phyloP scores from a whole-genome alignment of 805 yeast species.

The Ogataea angusta region DNA sequence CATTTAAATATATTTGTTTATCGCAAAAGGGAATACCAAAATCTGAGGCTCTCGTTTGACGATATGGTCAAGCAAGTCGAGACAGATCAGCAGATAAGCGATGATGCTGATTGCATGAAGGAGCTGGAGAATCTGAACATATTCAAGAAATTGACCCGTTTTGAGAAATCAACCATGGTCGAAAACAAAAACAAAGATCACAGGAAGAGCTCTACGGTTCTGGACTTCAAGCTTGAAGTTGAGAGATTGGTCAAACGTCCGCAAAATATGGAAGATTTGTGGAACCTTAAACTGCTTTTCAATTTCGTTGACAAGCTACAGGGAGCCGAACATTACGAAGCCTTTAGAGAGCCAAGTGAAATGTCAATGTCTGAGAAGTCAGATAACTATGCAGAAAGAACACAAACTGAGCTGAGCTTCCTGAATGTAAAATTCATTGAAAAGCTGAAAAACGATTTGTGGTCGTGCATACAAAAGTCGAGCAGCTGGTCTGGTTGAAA shows the following conservation, averaged over 20 bases:
- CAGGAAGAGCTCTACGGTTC: constrained; percentile 38
- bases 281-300: constrained; percentile 62
- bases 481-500: neutral
- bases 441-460: constrained; percentile 42
- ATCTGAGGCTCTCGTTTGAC: constrained; percentile 21
- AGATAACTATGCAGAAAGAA: constrained; percentile 17
- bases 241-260: constrained; percentile 42
- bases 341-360: constrained; percentile 1
- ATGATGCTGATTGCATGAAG: constrained; percentile 5
- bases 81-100: constrained; percentile 3
- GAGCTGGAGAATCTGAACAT: constrained; percentile 19
- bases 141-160: constrained; percentile 20
- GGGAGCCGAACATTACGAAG: neutral
- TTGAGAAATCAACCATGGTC: constrained; percentile 21
- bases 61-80: constrained; percentile 14
- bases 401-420: constrained; percentile 34
- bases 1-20: constrained; percentile 51
- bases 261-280: constrained; percentile 47
- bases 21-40: constrained; percentile 41
- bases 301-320: constrained; percentile 48
- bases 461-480: constrained; percentile 14
- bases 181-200: constrained; percentile 15
- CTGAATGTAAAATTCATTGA: constrained; percentile 52
- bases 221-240: constrained; percentile 57
- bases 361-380: constrained; percentile 9